phyloP scores from a whole-genome alignment of 148 eudicot genomes.

The Diospyros kaki region DNA sequence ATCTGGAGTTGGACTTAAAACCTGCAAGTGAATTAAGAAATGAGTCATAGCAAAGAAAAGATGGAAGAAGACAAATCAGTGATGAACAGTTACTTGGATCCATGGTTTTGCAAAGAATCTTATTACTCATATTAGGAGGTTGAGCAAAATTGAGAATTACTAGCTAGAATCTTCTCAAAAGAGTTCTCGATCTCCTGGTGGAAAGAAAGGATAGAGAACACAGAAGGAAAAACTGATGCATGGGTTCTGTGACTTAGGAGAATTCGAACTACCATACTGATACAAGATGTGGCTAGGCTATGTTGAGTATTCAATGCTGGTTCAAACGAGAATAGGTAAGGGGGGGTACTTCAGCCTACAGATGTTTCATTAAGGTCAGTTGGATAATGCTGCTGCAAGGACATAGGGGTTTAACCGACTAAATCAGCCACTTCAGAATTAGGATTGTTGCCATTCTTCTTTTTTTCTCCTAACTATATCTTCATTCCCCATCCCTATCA shows the following conservation, averaged over 20 bases:
- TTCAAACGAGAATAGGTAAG: background rate
- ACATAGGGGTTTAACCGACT: no score
- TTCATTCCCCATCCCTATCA: no score
- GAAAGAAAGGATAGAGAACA: background rate
- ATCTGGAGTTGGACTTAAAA: conserved; percentile 40
- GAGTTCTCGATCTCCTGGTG: background rate
- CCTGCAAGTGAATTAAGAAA: conserved; percentile 36
- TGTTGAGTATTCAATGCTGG: background rate
- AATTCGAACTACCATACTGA: no score
- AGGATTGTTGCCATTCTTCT: no score
- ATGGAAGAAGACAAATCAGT: conserved; percentile 3
- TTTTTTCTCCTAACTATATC: no score
- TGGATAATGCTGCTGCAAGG: no score
- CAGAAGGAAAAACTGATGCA: no score
- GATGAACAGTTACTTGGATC: background rate
- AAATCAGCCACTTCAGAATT: no score
- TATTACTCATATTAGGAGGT: background rate
- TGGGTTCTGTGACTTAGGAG: no score
- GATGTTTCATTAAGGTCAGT: background rate
- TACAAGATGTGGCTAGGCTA: background rate
- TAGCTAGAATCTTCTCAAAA: background rate
- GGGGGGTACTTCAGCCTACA: background rate
- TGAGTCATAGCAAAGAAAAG: conserved; percentile 3
- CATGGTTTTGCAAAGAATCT: background rate
- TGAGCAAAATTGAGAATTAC: no score